phyloP scores from a whole-genome alignment of 352 stramenopile genomes.

The Phytophthora ramorum region DNA sequence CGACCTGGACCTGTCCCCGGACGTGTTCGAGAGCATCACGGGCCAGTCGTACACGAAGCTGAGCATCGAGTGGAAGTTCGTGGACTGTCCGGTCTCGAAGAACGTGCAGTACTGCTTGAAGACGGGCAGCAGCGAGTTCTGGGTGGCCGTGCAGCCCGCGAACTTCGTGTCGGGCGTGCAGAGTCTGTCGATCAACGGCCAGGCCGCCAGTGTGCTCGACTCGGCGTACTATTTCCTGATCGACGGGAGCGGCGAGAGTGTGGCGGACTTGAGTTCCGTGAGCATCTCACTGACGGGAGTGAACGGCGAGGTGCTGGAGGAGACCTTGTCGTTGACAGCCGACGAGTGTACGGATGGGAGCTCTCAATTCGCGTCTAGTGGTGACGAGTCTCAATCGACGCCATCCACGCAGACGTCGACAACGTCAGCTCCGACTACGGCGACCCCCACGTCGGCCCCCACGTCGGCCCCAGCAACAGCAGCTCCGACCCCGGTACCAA shows the following conservation, averaged over 20 bases:
- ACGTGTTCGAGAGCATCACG: constrained; percentile 71
- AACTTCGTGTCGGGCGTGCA: constrained; percentile 61
- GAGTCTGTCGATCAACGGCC: constrained; percentile 62
- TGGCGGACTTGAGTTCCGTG: constrained; percentile 50
- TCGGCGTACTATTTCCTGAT: constrained; percentile 75
- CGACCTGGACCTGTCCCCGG: constrained; percentile 63
- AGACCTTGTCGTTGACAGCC: constrained; percentile 60
- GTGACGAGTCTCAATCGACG: not conserved
- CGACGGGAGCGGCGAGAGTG: constrained; percentile 47
- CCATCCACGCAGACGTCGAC: not conserved
- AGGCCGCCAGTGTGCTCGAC: constrained; percentile 61
- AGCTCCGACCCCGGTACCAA: not conserved
- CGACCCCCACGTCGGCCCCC: not conserved
- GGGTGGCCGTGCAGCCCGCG: constrained; percentile 67
- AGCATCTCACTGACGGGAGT: constrained; percentile 53
- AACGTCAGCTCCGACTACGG: constrained; percentile 2
- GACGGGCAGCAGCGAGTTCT: constrained; percentile 64
- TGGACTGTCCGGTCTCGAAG: constrained; percentile 59
- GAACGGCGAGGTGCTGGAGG: constrained; percentile 60
- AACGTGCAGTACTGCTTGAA: constrained; percentile 77
- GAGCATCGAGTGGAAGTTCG: constrained; percentile 69
- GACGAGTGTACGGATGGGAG: constrained; percentile 54
- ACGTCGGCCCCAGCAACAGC: not conserved
- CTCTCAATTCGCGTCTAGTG: constrained; percentile 47
- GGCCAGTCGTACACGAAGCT: constrained; percentile 52